phyloP scores from a whole-genome alignment of 2,329 filamentous ascomycete species.

The Claviceps arundinis region DNA sequence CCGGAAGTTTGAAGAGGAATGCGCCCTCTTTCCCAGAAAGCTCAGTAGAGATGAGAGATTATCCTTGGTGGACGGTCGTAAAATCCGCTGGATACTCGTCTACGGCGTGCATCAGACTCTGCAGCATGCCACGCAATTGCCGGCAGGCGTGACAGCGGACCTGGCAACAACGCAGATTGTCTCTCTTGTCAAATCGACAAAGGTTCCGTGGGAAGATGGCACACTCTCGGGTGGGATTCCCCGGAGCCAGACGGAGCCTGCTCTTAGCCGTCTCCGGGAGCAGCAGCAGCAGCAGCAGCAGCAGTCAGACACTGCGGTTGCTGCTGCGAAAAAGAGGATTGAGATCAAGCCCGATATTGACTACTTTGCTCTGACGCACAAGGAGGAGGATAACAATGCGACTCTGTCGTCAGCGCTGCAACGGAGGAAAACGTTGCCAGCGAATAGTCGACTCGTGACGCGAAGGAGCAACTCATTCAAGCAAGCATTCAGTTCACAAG shows the following conservation, averaged over 20 bases:
- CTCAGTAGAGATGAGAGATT: conserved; percentile 42
- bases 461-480: conserved; percentile 19
- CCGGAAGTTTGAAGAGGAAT: conserved; percentile 53
- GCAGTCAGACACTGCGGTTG: neutral
- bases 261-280: conserved; percentile 6
- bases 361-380: conserved; percentile 34
- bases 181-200: conserved; percentile 25
- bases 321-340: conserved; percentile 9
- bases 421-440: conserved; percentile 1
- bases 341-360: conserved; percentile 45
- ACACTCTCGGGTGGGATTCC: conserved; percentile 15
- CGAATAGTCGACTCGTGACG: conserved; percentile 8
- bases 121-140: conserved; percentile 45
- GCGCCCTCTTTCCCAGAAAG: conserved; percentile 34
- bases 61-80: conserved; percentile 51
- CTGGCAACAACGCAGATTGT: conserved; percentile 44
- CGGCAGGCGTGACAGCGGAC: conserved; percentile 46
- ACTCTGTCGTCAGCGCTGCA: conserved; percentile 2
- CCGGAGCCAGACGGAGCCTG: conserved; percentile 17
- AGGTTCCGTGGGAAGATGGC: conserved; percentile 33
- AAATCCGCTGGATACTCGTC: conserved; percentile 65
- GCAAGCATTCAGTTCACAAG: conserved; percentile 18
- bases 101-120: conserved; percentile 65
- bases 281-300: conserved; percentile 3
- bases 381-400: conserved; percentile 6